Evolutionary conservation across 2,329 filamentous ascomycete species (phyloP).

Genomic region (Alternaria ventricosa): DNA sequence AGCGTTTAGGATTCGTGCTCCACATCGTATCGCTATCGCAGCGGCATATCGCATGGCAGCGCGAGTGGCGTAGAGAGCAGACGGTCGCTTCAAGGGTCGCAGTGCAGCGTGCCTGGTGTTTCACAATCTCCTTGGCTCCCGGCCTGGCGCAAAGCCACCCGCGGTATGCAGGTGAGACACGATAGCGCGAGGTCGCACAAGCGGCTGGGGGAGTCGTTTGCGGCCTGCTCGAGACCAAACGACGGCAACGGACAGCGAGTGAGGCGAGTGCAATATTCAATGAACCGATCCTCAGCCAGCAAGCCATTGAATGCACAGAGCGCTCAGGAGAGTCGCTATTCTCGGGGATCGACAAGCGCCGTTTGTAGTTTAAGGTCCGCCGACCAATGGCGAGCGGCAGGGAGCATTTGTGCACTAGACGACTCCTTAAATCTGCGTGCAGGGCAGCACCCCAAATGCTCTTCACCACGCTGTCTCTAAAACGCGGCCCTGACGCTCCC

Average conservation of each 20-base stretch:
- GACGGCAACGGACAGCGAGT: not conserved
- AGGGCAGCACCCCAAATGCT: slow-evolving; percentile 30
- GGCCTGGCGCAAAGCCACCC: slow-evolving; percentile 14
- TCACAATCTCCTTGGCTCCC: slow-evolving; percentile 14
- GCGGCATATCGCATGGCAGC: slow-evolving; percentile 1
- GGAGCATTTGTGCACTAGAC: slow-evolving; percentile 22
- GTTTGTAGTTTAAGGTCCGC: slow-evolving; percentile 19
- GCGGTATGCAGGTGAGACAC: slow-evolving; percentile 11
- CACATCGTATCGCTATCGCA: slow-evolving; percentile 9
- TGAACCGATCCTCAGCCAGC: not conserved
- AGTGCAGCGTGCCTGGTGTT: slow-evolving; percentile 14
- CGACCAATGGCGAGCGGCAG: slow-evolving; percentile 14
- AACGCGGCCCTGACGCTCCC: slow-evolving; percentile 35
- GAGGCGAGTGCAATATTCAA: not conserved
- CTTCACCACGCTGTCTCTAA: slow-evolving; percentile 33
- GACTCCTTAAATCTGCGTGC: slow-evolving; percentile 28
- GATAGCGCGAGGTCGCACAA: slow-evolving; percentile 2
- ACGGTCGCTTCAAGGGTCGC: not conserved
- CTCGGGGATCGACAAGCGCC: slow-evolving; percentile 25
- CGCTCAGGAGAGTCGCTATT: slow-evolving; percentile 1
- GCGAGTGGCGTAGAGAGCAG: slow-evolving; percentile 1
- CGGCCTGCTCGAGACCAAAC: slow-evolving; percentile 4
- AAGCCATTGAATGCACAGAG: not conserved
- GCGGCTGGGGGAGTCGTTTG: slow-evolving; percentile 13
- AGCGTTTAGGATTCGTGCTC: not conserved